A percentile compares a stretch with the other conserved stretches of the same genome.
phyloP scores from a whole-genome alignment of 306 rosid species.

The Canavalia gladiata region DNA sequence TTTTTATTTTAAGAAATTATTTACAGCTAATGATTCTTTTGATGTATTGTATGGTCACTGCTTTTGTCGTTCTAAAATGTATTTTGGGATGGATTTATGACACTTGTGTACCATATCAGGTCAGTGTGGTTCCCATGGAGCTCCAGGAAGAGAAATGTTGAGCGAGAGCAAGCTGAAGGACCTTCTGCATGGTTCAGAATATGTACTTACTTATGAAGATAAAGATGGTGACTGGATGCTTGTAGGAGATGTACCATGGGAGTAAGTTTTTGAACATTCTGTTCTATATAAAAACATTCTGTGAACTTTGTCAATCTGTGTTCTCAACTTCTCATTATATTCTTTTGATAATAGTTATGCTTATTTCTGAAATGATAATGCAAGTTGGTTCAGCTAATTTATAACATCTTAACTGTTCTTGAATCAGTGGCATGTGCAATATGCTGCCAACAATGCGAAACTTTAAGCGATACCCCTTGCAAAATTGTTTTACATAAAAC shows the following conservation, averaged over 20 bases:
- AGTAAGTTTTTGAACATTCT: slow-evolving; percentile 61
- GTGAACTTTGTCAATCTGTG: neutral
- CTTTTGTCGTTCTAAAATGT: neutral
- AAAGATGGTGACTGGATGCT: slow-evolving; percentile 62
- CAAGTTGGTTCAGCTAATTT: slow-evolving; percentile 22
- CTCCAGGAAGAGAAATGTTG: slow-evolving; percentile 51
- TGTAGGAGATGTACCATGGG: slow-evolving; percentile 61
- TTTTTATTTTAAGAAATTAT: slow-evolving; percentile 22
- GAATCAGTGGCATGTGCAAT: neutral
- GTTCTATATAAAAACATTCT: neutral
- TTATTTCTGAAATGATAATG: neutral
- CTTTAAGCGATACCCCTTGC: neutral
- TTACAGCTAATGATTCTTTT: neutral
- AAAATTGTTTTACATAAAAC: neutral
- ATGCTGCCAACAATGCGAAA: slow-evolving; percentile 4
- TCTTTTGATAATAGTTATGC: neutral
- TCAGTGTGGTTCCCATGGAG: slow-evolving; percentile 60
- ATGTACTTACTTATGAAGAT: slow-evolving; percentile 57
- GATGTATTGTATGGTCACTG: neutral
- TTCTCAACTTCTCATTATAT: neutral
- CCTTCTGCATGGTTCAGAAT: slow-evolving; percentile 56
- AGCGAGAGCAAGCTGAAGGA: slow-evolving; percentile 59
- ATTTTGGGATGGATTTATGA: slow-evolving; percentile 40
- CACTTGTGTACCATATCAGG: slow-evolving; percentile 40
- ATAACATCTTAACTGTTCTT: neutral